Evolutionary conservation across 176 grass and related monocot genomes (phyloP).

Genomic region (Hyparrhenia diplandra): DNA sequence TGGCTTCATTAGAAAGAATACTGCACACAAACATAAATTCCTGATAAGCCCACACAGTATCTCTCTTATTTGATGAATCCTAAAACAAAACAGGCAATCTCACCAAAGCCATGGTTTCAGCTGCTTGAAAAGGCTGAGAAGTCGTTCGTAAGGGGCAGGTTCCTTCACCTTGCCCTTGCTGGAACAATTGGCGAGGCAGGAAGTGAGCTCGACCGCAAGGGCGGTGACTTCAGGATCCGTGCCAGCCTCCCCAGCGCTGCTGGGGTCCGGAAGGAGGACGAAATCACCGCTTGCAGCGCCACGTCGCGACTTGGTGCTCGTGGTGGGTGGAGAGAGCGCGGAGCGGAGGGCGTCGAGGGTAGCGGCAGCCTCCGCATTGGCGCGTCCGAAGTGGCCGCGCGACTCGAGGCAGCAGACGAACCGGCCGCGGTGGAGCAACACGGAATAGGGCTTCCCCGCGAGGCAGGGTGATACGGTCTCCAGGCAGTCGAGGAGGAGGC

Average conservation of each 20-base stretch:
- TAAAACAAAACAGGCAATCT: background rate
- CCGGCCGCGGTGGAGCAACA: conserved; percentile 56
- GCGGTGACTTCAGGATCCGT: conserved; percentile 51
- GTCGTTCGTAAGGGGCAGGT: conserved; percentile 37
- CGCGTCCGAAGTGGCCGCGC: conserved; percentile 44
- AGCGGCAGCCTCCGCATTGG: conserved; percentile 46
- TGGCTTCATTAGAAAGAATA: conserved; percentile 36
- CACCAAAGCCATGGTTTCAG: conserved; percentile 76
- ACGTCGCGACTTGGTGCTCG: conserved; percentile 33
- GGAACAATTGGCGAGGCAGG: conserved; percentile 53
- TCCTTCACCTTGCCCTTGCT: conserved; percentile 55
- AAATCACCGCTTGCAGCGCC: conserved; percentile 11
- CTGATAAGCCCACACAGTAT: background rate
- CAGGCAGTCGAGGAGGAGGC: conserved; percentile 61
- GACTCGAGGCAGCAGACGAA: conserved; percentile 56
- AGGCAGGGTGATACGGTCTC: conserved; percentile 55
- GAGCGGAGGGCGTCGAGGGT: conserved; percentile 52
- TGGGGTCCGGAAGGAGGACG: conserved; percentile 42
- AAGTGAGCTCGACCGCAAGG: conserved; percentile 51
- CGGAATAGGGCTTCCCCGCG: conserved; percentile 68
- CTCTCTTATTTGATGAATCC: background rate
- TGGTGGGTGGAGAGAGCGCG: conserved; percentile 25
- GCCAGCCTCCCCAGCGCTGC: conserved; percentile 31
- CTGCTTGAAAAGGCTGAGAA: conserved; percentile 46
- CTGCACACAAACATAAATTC: conserved; percentile 38